Evolutionary conservation across 2,329 filamentous ascomycete species (phyloP), one percentile per base, ranked within the genome.

Genomic region (Penicillium sp.): DNA sequence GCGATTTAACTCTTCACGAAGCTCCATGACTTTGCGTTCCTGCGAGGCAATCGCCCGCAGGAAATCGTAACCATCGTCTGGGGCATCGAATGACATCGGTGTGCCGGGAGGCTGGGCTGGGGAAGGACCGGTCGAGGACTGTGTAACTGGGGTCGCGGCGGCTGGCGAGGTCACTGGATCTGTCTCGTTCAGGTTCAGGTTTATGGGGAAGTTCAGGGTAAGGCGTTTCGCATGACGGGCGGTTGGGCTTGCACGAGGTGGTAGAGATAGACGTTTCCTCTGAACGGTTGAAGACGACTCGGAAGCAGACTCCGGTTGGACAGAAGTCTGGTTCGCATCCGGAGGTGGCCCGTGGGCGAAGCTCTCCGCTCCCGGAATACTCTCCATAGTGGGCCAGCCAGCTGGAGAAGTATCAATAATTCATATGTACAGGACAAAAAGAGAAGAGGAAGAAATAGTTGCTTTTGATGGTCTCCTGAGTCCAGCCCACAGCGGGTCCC

Each of bases 41-140:
- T 97, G 92, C 13, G 91, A 87, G 43, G 94, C 94, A 66, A 99
- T 89, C 54, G 92, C 89, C 57, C 91, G 92, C 61, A 99, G 86
- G 66, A 97, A 90, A 47, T 87, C 81, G 66, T 82, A 83, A 48
- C 84, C 78, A 57, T 87, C 85, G 36, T 77, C 74, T 16, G 67
- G 55, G 13, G 68, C 65, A 46, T 73, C 69, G 43, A 70, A 65
- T 11, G 67, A 59, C 47, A 66, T 56, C 9, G 64, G 64, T 14
- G 64, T 59, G 18, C 67, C 64, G 21, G 65, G 44, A 11, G 68
- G 59, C 34, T 67, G 68, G 11, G 64, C 61, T 6, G 68, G 64
- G 5, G 73, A 71, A 6, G 66, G 64, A 22, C 70, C 62, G 32
- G 65, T 61, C 5, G 74, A 72, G 3, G 72, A 63, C 16, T 67